Evolutionary conservation across 192 early-diverging fungal species (phyloP), one percentile per base, ranked within the genome.

Genomic region (Radiomyces spectabilis): DNA sequence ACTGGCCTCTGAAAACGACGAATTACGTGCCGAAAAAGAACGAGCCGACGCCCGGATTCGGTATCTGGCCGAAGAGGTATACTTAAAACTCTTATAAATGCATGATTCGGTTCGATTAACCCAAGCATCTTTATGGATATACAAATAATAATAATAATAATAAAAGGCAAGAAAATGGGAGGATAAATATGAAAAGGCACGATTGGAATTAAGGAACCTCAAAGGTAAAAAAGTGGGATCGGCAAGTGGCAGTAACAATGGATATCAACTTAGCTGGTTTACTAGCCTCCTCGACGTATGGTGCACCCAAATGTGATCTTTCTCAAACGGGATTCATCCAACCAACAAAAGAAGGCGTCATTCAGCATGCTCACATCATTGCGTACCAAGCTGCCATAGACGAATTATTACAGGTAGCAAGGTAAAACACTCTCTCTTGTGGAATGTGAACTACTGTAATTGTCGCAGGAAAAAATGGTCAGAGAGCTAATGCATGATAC

Each of bases 361-460:
- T 97, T 34, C 76, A 85, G 5, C 83, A 84, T 35, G 75, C 76
- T 4, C 73, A 76, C 19, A 76, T 95, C 12, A 72, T 77, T 21
- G 68, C 77, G 18, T 95, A 92, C 69, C 85, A 94, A 62, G 76
- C 73, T 15, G 85, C 92, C 9, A 76, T 94, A 25, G 86, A 93
- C 61, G 81, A 83, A 22, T 69, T 97, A 5, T 66, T 97, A 37
- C 61, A 70, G 6, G 82, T 82, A 29, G 85, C 85, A 60, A 73
- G 87, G 82, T 84, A 72, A 41, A 45, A 5, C n/a, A n/a, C n/a
- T n/a, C n/a, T n/a, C n/a, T n/a, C n/a, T n/a, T n/a, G n/a, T n/a
- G n/a, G n/a, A n/a, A n/a, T n/a, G n/a, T n/a, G n/a, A n/a, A n/a
- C n/a, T n/a, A n/a, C n/a, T n/a, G n/a, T n/a, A n/a, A n/a, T n/a